Percentiles rank a stretch among this genome's conserved stretches.
Evolutionary conservation across 352 stramenopile species (phyloP).

Genomic region (Pythium folliculosum): DNA sequence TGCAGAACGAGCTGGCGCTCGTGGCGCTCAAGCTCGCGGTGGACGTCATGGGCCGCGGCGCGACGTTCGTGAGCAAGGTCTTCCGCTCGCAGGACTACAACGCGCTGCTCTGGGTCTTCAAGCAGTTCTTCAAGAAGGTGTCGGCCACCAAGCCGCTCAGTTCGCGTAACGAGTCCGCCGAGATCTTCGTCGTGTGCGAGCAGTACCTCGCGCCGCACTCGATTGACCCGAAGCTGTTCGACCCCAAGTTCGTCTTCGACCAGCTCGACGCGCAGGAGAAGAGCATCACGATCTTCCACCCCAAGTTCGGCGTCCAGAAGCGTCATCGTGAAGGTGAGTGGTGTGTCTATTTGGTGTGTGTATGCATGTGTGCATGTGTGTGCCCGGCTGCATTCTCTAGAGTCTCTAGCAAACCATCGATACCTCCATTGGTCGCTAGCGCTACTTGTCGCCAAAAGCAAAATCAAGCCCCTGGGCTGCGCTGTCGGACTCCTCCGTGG

Average conservation of each 20-base stretch:
- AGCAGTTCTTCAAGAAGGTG: slow-evolving; percentile 99
- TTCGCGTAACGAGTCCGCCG: slow-evolving; percentile 97
- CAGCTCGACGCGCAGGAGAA: slow-evolving; percentile 89
- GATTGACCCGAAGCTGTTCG: slow-evolving; percentile 97
- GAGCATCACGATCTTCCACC: slow-evolving; percentile 97
- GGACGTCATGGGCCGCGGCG: slow-evolving; percentile 94
- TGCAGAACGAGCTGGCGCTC: slow-evolving; percentile 98
- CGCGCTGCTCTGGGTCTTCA: slow-evolving; percentile 97
- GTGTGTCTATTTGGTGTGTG: slow-evolving; percentile 33
- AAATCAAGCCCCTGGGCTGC: slow-evolving; percentile 82
- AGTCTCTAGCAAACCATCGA: slow-evolving; percentile 80
- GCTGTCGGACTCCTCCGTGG: slow-evolving; percentile 29
- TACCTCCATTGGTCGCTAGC: slow-evolving; percentile 73
- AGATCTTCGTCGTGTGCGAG: slow-evolving; percentile 99
- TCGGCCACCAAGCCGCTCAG: slow-evolving; percentile 98
- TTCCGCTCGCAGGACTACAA: slow-evolving; percentile 99
- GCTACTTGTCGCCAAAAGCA: slow-evolving; percentile 90
- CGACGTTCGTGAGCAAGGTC: slow-evolving; percentile 96
- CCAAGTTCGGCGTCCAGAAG: slow-evolving; percentile 96
- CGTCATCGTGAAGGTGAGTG: slow-evolving; percentile 90
- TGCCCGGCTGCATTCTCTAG: slow-evolving; percentile 85
- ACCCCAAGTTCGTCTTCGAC: slow-evolving; percentile 98
- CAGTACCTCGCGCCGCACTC: slow-evolving; percentile 95
- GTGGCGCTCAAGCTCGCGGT: slow-evolving; percentile 97
- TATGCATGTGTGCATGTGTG: slow-evolving; percentile 21